Evolutionary conservation across 1,139 yeast genomes (phyloP), one percentile per base, ranked within the genome.

Genomic region (Eremothecium sinecaudum): DNA sequence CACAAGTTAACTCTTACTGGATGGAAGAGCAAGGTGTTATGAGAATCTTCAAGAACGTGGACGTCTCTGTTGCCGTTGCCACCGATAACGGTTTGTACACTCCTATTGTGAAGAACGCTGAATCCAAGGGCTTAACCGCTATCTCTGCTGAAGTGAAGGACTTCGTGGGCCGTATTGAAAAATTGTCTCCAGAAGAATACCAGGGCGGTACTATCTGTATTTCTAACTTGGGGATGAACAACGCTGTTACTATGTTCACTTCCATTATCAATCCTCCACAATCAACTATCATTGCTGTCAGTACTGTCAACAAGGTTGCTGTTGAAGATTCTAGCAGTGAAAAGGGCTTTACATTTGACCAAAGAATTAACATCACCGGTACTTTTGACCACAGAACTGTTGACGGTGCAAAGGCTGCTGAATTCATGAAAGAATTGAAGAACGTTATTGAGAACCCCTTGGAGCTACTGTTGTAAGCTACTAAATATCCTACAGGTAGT

Each of bases 201-300:
- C 95, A 84, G 71, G 99, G 99, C 54, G 99, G 99, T 59, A 87
- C 98, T 50, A 83, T 90, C 62, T 84, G 96, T 63, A 87, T 90
- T 56, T 87, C 97, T 47, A 90, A 90, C 79, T 71, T 92, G 71
- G 99, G 98, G 58, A 90, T 90, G 98, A 90, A 90, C 75, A 74
- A 69, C 42, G 97, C 98, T 38, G 96, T 90, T 34, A 71, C 78
- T 48, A 60, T 79, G 59, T 90, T 90, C 74, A 87, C 98, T 28
- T 90, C 98, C 24, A 90, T 90, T 64, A 79, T 90, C 61, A 90
- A 90, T 75, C 97, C 96, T 43, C 99, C 99, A 39, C 98, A 90
- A 66, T 72, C 90, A 35, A 79, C 94, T 37, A 90, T 90, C 53
- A 65, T 90, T 51, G 98, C 99, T 44, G 73, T 90, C 50, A 95